Evolutionary conservation across 78 protist species (phyloP).

Genomic region (Trichosphaerium sp.): DNA sequence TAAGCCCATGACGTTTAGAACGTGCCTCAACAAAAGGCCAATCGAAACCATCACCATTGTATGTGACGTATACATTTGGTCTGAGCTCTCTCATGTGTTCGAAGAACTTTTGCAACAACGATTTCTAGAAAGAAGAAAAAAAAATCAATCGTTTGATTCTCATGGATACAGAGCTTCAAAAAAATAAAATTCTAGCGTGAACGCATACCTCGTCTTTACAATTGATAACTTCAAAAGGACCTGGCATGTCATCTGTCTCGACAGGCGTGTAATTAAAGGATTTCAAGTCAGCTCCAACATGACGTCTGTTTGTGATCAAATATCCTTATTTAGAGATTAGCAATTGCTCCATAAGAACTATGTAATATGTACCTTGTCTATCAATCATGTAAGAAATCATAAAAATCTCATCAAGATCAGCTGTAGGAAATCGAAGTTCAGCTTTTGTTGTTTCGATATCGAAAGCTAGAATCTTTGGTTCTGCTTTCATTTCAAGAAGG

Average conservation of each 20-base stretch:
- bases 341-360: background rate
- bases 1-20: conserved; percentile 43
- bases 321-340: conserved; percentile 55
- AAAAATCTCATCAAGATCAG: conserved; percentile 70
- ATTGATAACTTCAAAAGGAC: conserved; percentile 82
- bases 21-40: conserved; percentile 96
- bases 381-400: conserved; percentile 99
- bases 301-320: conserved; percentile 88
- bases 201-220: conserved; percentile 53
- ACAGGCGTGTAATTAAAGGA: conserved; percentile 95
- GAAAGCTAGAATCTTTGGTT: conserved; percentile 85
- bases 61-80: conserved; percentile 89
- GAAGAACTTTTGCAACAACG: conserved; percentile 50
- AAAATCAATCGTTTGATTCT: no score
- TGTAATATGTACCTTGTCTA: conserved; percentile 6
- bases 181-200: background rate
- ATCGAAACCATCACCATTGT: conserved; percentile 98
- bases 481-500: conserved; percentile 51
- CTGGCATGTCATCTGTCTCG: conserved; percentile 81
- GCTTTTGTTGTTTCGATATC: conserved; percentile 96
- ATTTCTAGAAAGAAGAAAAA: background rate
- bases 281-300: conserved; percentile 83
- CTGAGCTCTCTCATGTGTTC: conserved; percentile 51
- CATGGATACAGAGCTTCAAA: background rate
- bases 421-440: conserved; percentile 94